Evolutionary conservation across 2,329 filamentous ascomycete genomes (phyloP), one percentile per base, ranked within the genome.

Genomic region (Mycosphaerelloides madeirae): DNA sequence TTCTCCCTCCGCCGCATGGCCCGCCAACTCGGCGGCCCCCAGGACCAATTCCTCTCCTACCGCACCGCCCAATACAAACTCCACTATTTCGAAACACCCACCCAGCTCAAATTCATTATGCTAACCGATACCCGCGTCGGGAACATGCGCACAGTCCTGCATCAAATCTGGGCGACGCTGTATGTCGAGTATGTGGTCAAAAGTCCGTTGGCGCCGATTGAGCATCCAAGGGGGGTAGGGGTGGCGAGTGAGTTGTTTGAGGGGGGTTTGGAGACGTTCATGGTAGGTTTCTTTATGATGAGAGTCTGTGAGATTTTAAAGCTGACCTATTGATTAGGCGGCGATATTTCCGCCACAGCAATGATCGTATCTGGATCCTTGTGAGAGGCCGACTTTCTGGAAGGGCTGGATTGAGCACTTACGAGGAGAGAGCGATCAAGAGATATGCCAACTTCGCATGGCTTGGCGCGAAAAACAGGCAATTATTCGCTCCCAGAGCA

Each of bases 41-140:
- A 96, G 66, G 91, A 96, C 72, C 80, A 75, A 64, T 98, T 98
- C 68, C 85, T 98, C 58, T 88, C 84, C 57, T 98, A 87, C 71
- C 85, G 88, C 58, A 98, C 93, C 41, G 86, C 79, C 56, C 85
- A 95, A 69, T 98, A 98, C 77, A 96, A 96, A 72, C 79, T 98
- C 59, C 93, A 98, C 72, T 98, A 95, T 74, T 98, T 96, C 76
- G 93, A 98, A 75, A 97, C 93, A 11, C 89, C 90, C 1, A 93
- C 89, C 41, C 94, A 87, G 66, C 83, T 95, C 68, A 94, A 95
- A 64, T 94, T 97, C 64, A 89, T 96, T 63, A 87, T 98, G 83
- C 76, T 97, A 63, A 97, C 93, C 18, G 93, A 97, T 69, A 87
- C 86, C 29, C 85, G 81, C 55, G 43, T 54, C 20, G 52, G 50